Percentiles rank a stretch among this genome's conserved stretches.
Conservation (phyloP, 2,329 filamentous ascomycete genomes). For the Penicillium sp. region DNA sequence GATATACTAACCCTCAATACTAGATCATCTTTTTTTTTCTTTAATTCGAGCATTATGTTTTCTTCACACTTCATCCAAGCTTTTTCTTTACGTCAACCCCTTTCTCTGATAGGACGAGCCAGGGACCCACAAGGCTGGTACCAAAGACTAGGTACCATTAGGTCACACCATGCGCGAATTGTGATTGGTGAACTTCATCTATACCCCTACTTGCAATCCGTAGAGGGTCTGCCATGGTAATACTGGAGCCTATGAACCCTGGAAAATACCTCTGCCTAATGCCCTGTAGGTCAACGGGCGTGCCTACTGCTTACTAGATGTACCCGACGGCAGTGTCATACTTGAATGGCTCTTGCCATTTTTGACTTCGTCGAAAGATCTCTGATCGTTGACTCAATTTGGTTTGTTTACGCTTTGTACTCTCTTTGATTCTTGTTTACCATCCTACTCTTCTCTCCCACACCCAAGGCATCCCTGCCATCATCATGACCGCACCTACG, state of each 20-base stretch:
- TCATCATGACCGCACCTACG: background rate
- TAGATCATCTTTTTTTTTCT: no score
- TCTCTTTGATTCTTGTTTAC: background rate
- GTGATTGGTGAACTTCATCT: background rate
- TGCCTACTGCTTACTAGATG: no score
- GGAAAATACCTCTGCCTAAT: slow-evolving; percentile 2
- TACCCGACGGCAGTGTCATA: background rate
- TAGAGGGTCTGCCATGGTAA: background rate
- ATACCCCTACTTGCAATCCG: background rate
- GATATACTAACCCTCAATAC: no score
- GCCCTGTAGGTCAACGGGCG: no score
- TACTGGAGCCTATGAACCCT: background rate
- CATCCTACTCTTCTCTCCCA: background rate
- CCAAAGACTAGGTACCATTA: background rate
- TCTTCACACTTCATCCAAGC: background rate
- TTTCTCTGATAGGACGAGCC: background rate
- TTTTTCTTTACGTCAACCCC: background rate
- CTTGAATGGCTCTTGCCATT: background rate
- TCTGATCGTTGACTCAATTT: background rate
- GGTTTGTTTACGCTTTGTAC: background rate
- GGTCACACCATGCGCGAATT: background rate
- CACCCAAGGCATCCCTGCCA: background rate
- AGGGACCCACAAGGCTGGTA: background rate
- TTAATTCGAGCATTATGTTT: no score
- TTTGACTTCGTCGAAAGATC: background rate